Percentiles rank a stretch among this genome's conserved stretches.
phyloP scores from a whole-genome alignment of 257 asterid genomes.

The Rhazya stricta region DNA sequence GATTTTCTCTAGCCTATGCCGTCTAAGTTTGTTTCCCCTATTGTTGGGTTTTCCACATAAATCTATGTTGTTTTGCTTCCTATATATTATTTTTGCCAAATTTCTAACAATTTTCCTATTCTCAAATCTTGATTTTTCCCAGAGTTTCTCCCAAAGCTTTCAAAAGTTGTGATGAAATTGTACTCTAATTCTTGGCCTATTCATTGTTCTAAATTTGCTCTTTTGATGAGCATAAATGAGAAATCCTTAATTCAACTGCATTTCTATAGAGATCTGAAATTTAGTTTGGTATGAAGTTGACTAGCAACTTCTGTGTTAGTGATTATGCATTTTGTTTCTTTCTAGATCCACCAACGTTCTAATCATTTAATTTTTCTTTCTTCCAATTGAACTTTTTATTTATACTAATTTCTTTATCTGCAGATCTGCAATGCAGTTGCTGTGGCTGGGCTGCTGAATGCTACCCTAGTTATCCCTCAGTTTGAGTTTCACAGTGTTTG shows the following conservation, averaged over 20 bases:
- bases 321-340: not conserved
- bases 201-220: not conserved
- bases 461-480: slow-evolving; percentile 73
- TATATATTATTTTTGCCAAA: too few relatives aligned
- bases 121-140: too few relatives aligned
- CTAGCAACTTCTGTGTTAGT: not conserved
- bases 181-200: too few relatives aligned
- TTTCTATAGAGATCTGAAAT: not conserved
- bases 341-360: not conserved
- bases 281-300: not conserved
- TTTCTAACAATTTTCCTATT: too few relatives aligned
- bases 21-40: too few relatives aligned
- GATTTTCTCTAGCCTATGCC: too few relatives aligned
- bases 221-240: not conserved
- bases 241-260: not conserved
- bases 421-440: slow-evolving; percentile 95
- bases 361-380: not conserved
- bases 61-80: too few relatives aligned
- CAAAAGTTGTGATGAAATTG: too few relatives aligned
- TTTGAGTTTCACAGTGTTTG: slow-evolving; percentile 76
- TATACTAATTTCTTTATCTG: slow-evolving; percentile 14
- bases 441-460: slow-evolving; percentile 71
- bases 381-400: not conserved
- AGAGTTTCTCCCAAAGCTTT: not conserved
- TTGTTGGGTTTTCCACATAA: too few relatives aligned